Conservation (phyloP, 2,329 filamentous ascomycete genomes). For the Alternaria triticina region DNA sequence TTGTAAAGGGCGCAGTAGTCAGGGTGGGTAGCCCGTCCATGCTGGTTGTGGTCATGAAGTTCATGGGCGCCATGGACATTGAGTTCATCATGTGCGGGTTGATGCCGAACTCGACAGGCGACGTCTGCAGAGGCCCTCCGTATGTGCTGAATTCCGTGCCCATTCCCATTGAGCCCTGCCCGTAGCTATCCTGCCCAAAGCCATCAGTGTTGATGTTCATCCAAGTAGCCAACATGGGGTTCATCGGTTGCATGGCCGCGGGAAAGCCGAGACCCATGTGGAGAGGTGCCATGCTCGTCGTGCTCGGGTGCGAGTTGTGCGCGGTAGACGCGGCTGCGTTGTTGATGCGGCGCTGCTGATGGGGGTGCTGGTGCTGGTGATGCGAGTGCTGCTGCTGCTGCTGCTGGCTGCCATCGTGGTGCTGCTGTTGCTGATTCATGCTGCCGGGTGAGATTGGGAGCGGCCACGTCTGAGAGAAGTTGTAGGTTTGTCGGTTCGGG, state of each 20-base stretch:
- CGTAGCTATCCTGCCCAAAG: constrained; percentile 38
- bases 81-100: constrained; percentile 42
- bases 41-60: constrained; percentile 49
- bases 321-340: constrained; percentile 33
- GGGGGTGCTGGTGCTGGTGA: constrained; percentile 26
- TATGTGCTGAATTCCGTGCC: constrained; percentile 49
- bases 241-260: constrained; percentile 42
- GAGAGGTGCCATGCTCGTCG: constrained; percentile 43
- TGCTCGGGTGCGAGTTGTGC: constrained; percentile 27
- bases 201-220: constrained; percentile 49
- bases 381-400: constrained; percentile 21
- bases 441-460: constrained; percentile 43
- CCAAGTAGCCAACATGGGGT: constrained; percentile 51
- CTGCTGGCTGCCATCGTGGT: constrained; percentile 17
- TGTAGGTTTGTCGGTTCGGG: constrained; percentile 41
- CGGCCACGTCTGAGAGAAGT: constrained; percentile 47
- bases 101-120: constrained; percentile 55
- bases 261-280: constrained; percentile 43
- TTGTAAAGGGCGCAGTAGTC: constrained; percentile 44
- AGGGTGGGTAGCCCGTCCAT: constrained; percentile 54
- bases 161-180: constrained; percentile 38
- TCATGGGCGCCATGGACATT: constrained; percentile 15
- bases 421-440: constrained; percentile 39
- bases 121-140: constrained; percentile 51
- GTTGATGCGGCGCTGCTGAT: constrained; percentile 38